These are phyloP conservation scores for Ettlia oleoabundans DNA, from an alignment of 139 green algal species.

Conservation along the genomic window DNA sequence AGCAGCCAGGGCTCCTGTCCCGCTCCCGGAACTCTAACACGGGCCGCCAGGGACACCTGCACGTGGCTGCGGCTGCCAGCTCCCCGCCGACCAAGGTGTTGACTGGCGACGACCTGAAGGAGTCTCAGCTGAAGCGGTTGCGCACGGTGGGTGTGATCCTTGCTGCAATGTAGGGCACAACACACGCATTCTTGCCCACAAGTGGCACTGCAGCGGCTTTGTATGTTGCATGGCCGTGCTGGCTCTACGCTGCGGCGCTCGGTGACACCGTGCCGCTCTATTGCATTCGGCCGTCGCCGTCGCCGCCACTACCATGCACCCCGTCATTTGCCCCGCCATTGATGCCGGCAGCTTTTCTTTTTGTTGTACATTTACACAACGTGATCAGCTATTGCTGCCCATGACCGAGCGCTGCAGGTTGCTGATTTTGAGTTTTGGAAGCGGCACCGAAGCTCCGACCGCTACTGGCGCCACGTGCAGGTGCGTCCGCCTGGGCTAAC, in stretches of 20 bases:
- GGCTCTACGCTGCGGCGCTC: too few relatives aligned
- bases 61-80: neutral
- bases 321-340: too few relatives aligned
- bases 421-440: constrained; percentile 27
- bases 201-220: too few relatives aligned
- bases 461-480: constrained; percentile 33
- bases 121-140: constrained; percentile 15
- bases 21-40: neutral
- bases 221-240: too few relatives aligned
- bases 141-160: neutral
- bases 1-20: neutral
- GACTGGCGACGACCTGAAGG: constrained; percentile 12
- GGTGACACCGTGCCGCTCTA: too few relatives aligned
- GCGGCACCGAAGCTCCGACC: constrained; percentile 13
- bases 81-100: neutral
- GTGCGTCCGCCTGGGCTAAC: too few relatives aligned
- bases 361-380: too few relatives aligned
- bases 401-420: too few relatives aligned
- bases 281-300: too few relatives aligned
- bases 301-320: too few relatives aligned
- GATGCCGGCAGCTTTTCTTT: too few relatives aligned
- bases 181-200: neutral
- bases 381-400: too few relatives aligned
- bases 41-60: neutral
- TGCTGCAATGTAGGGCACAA: neutral